phyloP scores from a whole-genome alignment of 2,329 filamentous ascomycete species.

The Aspergillus sp. region DNA sequence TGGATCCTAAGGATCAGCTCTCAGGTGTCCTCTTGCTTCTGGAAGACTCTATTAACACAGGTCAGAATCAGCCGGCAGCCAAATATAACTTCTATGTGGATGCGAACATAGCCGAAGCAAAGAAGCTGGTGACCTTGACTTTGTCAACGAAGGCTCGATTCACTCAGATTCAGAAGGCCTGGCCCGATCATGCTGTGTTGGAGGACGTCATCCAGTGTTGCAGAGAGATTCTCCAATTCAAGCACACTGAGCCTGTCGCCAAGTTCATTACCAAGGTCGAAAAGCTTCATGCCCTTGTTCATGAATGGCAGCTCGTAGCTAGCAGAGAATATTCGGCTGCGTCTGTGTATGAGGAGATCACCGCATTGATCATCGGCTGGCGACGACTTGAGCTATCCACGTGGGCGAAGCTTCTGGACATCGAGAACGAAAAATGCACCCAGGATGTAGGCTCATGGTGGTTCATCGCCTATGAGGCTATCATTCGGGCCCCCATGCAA shows the following conservation, averaged over 20 bases:
- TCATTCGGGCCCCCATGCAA: conserved; percentile 73
- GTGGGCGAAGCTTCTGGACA: conserved; percentile 85
- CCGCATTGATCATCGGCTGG: conserved; percentile 82
- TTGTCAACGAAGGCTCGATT: conserved; percentile 72
- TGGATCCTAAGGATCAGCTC: conserved; percentile 57
- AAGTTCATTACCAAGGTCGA: conserved; percentile 85
- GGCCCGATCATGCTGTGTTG: conserved; percentile 76
- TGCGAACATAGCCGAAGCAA: conserved; percentile 72
- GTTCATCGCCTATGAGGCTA: conserved; percentile 91
- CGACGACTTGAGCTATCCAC: conserved; percentile 86
- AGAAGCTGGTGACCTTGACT: conserved; percentile 70
- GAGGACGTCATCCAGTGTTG: conserved; percentile 76
- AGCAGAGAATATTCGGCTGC: conserved; percentile 74
- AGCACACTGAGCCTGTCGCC: conserved; percentile 79
- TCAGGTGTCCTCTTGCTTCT: conserved; percentile 67
- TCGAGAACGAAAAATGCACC: conserved; percentile 73
- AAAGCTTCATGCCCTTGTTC: conserved; percentile 78
- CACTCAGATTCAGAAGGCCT: conserved; percentile 62
- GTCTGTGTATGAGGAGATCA: conserved; percentile 73
- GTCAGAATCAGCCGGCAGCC: conserved; percentile 44
- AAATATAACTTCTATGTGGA: conserved; percentile 89
- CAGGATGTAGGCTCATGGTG: conserved; percentile 88
- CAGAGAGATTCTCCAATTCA: conserved; percentile 71
- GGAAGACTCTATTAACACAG: conserved; percentile 59
- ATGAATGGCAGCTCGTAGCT: conserved; percentile 95